These are phyloP conservation scores for Brettanomyces bruxellensis DNA, from an alignment of 805 yeast species.

Conservation along the genomic window DNA sequence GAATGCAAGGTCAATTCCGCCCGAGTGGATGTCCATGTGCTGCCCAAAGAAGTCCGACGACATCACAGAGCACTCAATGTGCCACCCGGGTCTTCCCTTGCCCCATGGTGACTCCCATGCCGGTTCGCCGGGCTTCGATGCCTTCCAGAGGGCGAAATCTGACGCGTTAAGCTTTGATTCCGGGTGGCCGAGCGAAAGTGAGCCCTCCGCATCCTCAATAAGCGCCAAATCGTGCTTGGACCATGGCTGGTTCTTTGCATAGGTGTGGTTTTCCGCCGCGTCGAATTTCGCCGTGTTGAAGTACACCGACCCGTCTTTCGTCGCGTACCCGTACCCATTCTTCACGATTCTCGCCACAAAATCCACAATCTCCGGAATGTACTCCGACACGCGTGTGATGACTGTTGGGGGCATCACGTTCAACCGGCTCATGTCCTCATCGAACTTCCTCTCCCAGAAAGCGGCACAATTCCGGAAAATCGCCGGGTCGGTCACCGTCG, in stretches of 20 bases:
- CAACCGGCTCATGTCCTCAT: conserved; percentile 75
- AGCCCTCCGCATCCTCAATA: conserved; percentile 93
- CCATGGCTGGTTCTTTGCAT: conserved; percentile 98
- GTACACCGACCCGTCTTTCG: conserved; percentile 90
- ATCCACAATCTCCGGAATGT: conserved; percentile 81
- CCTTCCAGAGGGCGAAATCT: conserved; percentile 96
- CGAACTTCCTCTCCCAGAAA: conserved; percentile 80
- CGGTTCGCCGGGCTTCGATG: conserved; percentile 96
- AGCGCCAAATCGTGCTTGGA: conserved; percentile 81
- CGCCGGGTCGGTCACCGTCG: conserved; percentile 73
- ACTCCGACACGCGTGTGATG: conserved; percentile 92
- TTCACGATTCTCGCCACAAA: conserved; percentile 67
- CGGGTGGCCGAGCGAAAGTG: conserved; percentile 35
- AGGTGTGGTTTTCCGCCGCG: conserved; percentile 57
- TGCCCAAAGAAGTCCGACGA: conserved; percentile 82
- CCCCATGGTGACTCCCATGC: conserved; percentile 97
- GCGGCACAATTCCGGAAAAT: conserved; percentile 78
- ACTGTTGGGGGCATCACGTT: conserved; percentile 80
- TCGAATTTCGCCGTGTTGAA: conserved; percentile 86
- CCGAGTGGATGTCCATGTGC: conserved; percentile 88
- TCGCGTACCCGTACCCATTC: conserved; percentile 78
- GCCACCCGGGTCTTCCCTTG: conserved; percentile 98
- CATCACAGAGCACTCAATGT: conserved; percentile 98
- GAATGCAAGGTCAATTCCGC: conserved; percentile 95
- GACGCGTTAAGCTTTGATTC: conserved; percentile 63